Conservation (phyloP, 495 filamentous ascomycete species). For the Podospora pseudocomata region DNA sequence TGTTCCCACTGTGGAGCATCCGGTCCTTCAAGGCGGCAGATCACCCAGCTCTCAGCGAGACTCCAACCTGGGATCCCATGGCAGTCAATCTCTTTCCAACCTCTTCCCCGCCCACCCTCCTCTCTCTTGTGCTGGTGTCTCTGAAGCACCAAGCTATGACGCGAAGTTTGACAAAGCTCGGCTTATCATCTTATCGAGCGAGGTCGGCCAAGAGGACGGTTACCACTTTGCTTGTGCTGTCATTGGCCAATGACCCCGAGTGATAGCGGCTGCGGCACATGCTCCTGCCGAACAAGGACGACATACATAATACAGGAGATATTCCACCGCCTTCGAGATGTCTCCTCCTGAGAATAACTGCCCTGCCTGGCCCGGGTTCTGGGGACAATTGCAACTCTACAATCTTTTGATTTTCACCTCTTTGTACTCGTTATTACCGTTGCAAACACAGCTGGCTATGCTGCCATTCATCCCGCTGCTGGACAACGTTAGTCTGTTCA, state of each 20-base stretch:
- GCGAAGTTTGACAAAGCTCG: not conserved
- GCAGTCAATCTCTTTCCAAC: not conserved
- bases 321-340: not conserved
- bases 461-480: not conserved
- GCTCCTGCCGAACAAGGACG: constrained; percentile 4
- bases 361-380: too few relatives aligned
- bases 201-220: not conserved
- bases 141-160: not conserved
- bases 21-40: constrained; percentile 9
- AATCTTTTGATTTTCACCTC: not conserved
- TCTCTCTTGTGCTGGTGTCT: not conserved
- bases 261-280: not conserved
- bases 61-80: not conserved
- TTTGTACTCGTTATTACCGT: not conserved
- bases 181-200: constrained; percentile 2
- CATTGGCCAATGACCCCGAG: not conserved
- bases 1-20: constrained; percentile 1
- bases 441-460: not conserved
- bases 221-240: not conserved
- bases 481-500: not conserved
- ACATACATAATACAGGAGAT: not conserved
- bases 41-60: not conserved
- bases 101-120: not conserved
- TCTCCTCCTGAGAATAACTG: not conserved
- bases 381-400: not conserved